phyloP scores from a whole-genome alignment of 108 stramenopile species.

The Cyclotella cryptica region DNA sequence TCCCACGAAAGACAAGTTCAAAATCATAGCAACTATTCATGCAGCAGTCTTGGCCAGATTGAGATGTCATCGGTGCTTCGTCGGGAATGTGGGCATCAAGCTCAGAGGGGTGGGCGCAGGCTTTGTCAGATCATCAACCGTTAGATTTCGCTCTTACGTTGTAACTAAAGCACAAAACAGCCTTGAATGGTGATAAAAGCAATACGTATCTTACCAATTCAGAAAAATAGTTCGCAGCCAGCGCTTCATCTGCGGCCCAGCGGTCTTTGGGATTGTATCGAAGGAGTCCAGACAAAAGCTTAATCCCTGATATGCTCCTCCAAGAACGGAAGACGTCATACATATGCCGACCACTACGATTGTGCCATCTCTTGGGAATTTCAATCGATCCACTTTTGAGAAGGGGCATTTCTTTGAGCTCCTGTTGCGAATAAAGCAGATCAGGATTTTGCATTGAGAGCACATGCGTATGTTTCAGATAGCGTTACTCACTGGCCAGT shows the following conservation, averaged over 20 bases:
- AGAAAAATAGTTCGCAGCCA: constrained; percentile 55
- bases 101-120: constrained; percentile 46
- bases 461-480: not conserved
- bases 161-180: not conserved
- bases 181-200: not conserved
- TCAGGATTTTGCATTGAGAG: not conserved
- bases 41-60: not conserved
- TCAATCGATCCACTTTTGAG: constrained; percentile 39
- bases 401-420: constrained; percentile 45
- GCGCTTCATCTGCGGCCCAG: constrained; percentile 65
- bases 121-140: not conserved
- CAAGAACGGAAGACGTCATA: constrained; percentile 43
- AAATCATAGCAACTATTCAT: not conserved
- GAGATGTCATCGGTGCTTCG: constrained; percentile 37
- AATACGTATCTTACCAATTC: constrained; percentile 24
- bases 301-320: constrained; percentile 51
- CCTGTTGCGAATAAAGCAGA: not conserved
- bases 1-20: too few species aligned
- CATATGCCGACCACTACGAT: constrained; percentile 27
- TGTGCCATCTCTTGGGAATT: constrained; percentile 52
- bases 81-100: constrained; percentile 55
- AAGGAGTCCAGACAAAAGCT: constrained; percentile 58
- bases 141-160: too few species aligned
- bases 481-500: constrained; percentile 43
- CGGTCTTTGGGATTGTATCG: constrained; percentile 60